Evolutionary conservation across 176 grass and related monocot species (phyloP).

Genomic region (Tuctoria greenei): DNA sequence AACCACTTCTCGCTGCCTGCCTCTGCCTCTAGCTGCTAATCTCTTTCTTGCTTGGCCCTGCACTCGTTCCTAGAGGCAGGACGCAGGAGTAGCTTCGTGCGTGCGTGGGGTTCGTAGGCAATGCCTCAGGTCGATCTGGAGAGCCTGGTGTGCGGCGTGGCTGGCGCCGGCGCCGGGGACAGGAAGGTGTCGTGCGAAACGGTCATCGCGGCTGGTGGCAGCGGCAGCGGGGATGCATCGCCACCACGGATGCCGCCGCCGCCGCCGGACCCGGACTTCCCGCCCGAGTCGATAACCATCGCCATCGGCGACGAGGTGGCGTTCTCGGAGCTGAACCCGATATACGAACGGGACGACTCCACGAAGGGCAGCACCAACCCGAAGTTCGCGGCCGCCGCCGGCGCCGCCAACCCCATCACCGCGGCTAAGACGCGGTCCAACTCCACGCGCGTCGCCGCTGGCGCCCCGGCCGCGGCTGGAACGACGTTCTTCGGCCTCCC

Average conservation of each 20-base stretch:
- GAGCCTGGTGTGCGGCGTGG: constrained; percentile 49
- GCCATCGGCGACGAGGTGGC: constrained; percentile 61
- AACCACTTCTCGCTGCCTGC: constrained; percentile 4
- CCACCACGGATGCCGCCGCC: constrained; percentile 26
- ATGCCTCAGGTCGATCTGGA: constrained; percentile 58
- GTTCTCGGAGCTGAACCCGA: constrained; percentile 71
- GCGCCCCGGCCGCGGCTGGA: constrained; percentile 21
- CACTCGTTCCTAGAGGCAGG: neutral
- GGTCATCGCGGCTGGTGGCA: constrained; percentile 37
- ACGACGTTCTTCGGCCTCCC: constrained; percentile 72
- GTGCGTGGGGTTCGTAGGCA: neutral
- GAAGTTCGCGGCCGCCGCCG: constrained; percentile 47
- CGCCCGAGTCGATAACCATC: constrained; percentile 76
- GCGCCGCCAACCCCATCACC: constrained; percentile 49
- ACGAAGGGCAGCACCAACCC: constrained; percentile 95
- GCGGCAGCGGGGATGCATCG: constrained; percentile 36
- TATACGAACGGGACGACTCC: constrained; percentile 95
- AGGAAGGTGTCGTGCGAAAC: constrained; percentile 71
- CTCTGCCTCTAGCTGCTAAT: neutral
- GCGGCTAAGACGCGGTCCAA: constrained; percentile 67
- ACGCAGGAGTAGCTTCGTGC: neutral
- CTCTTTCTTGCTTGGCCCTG: neutral
- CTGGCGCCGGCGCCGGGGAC: constrained; percentile 47
- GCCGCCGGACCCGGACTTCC: constrained; percentile 62
- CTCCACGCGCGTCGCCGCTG: constrained; percentile 48